Evolutionary conservation across 345 rosid species (phyloP).

Genomic region (Turnera subulata): DNA sequence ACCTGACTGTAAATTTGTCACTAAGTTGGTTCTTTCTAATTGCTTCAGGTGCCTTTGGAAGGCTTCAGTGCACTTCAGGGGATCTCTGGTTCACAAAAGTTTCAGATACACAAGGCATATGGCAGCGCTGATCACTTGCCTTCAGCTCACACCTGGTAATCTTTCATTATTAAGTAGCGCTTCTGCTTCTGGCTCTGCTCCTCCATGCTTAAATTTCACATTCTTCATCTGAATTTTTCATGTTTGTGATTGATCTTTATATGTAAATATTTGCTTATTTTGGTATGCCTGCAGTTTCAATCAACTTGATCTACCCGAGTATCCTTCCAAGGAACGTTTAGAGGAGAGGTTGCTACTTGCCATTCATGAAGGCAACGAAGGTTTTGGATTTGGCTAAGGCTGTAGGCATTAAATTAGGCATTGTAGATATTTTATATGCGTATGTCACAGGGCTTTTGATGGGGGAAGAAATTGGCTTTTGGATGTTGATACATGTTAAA

Average conservation of each 20-base stretch:
- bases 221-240: no score
- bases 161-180: background rate
- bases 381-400: slow-evolving; percentile 81
- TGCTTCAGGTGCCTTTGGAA: slow-evolving; percentile 82
- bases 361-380: slow-evolving; percentile 93
- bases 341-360: slow-evolving; percentile 92
- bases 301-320: slow-evolving; percentile 94
- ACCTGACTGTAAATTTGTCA: no score
- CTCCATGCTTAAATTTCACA: no score
- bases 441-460: slow-evolving; percentile 13
- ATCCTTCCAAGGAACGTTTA: slow-evolving; percentile 83
- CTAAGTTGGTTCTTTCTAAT: background rate
- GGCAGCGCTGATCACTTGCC: slow-evolving; percentile 91
- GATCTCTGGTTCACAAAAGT: slow-evolving; percentile 90
- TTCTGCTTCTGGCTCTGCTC: background rate
- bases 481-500: slow-evolving; percentile 27
- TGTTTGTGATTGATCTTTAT: no score
- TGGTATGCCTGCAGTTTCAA: slow-evolving; percentile 64
- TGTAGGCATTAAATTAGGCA: slow-evolving; percentile 1
- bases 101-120: slow-evolving; percentile 97
- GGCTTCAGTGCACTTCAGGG: slow-evolving; percentile 97
- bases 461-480: slow-evolving; percentile 10
- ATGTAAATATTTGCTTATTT: no score
- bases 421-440: slow-evolving; percentile 33
- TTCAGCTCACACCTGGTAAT: slow-evolving; percentile 95